A percentile compares a stretch with the other conserved stretches of the same genome.
Evolutionary conservation across 805 yeast species (phyloP).

Genomic region (Yarrowia porcina): DNA sequence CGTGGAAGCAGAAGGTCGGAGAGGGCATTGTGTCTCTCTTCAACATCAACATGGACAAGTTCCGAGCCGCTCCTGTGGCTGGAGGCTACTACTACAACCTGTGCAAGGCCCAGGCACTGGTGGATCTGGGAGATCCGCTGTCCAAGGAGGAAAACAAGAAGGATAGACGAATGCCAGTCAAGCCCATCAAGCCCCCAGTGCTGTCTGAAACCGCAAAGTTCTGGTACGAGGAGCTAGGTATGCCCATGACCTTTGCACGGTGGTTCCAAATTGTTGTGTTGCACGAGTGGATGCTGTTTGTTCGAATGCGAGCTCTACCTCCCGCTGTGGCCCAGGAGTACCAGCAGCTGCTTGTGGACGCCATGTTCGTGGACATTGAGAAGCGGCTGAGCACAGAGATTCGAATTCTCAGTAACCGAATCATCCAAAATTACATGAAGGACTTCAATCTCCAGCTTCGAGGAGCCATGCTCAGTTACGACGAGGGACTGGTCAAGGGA

Average conservation of each 20-base stretch:
- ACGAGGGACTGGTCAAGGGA: constrained; percentile 81
- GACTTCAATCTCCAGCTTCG: constrained; percentile 87
- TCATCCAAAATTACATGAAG: constrained; percentile 80
- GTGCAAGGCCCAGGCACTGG: constrained; percentile 63
- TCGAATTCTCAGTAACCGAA: constrained; percentile 74
- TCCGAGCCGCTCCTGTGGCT: constrained; percentile 91
- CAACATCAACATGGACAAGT: constrained; percentile 82
- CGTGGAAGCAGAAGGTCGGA: constrained; percentile 38
- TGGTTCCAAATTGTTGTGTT: constrained; percentile 91
- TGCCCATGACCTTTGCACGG: constrained; percentile 87
- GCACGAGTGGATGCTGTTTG: constrained; percentile 91
- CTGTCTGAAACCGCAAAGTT: constrained; percentile 71
- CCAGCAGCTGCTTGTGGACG: constrained; percentile 87
- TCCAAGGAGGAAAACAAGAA: constrained; percentile 23
- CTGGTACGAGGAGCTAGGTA: constrained; percentile 76
- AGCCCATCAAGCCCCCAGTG: constrained; percentile 11
- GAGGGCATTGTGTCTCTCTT: constrained; percentile 44
- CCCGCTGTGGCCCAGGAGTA: constrained; percentile 82
- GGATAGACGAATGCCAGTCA: constrained; percentile 27
- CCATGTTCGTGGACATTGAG: constrained; percentile 88
- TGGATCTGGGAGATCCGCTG: constrained; percentile 17
- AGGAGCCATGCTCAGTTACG: constrained; percentile 87
- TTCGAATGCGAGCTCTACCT: constrained; percentile 96
- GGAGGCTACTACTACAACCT: constrained; percentile 83
- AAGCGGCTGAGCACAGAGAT: constrained; percentile 78